Evolutionary conservation across 441 rosid genomes (phyloP), one percentile per base, ranked within the genome.

Genomic region (Populus hybrid): DNA sequence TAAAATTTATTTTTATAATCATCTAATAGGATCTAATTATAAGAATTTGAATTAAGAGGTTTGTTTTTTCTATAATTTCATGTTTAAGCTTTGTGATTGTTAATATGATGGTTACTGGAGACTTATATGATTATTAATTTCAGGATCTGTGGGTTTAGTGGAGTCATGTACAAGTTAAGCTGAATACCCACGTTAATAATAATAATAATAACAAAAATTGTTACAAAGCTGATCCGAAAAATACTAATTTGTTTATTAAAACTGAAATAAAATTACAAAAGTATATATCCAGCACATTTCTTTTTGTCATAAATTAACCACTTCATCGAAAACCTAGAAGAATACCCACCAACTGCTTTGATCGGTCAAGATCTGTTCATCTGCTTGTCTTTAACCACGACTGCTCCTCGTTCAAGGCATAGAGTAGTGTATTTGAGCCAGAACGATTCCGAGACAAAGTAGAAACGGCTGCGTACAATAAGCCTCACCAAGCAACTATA

Each of bases 61-160:
- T 30, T 30, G 5, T 4, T 30, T 4, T 3, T 3, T 0, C 0
- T 3, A 3, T 3, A 30, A 30, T 30, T 30, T 30, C 3, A 30
- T 3, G 0, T 30, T 30, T 4, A 0, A 30, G 4, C 0, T 5
- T 30, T 30, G 0, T 5, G 1, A 0, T 5, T 32, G 5, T 0
- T 32, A 32, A 32, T 32, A 32, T 32, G 5, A 30, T 30, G 0
- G 0, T 0, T 0, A 30, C 34, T 30, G 0, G 1, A 30, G 0
- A 0, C 0, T 30, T 30, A 30, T 30, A 32, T 32, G 6, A 0
- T 32, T 0, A 32, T 32, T 32, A 32, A 5, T 1, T 32, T 32
- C 0, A 32, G 0, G 0, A 32, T 32, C 1, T 5, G 0, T 4
- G 1, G 0, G 5, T 4, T 0, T 32, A 32, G 5, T 32, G 0